A percentile compares a stretch with the other conserved stretches of the same genome.
phyloP scores from a whole-genome alignment of 371 early-diverging fungal species.

The Smittium culicis region DNA sequence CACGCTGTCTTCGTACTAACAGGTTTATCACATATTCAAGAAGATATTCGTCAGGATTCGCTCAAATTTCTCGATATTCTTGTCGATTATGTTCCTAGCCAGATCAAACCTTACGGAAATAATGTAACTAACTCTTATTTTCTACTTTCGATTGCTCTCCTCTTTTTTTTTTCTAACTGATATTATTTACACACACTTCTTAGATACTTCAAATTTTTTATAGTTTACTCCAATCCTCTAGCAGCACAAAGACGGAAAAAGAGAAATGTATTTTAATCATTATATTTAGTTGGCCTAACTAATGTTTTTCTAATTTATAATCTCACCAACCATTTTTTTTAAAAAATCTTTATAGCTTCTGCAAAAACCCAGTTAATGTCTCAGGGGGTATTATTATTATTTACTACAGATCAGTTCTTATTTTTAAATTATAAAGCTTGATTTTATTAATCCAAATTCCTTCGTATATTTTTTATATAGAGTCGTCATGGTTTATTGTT shows the following conservation, averaged over 20 bases:
- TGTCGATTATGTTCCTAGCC: slow-evolving; percentile 46
- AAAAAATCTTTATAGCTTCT: neutral
- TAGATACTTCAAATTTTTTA: slow-evolving; percentile 40
- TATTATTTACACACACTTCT: neutral
- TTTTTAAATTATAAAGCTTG: neutral
- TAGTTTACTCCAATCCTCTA: slow-evolving; percentile 29
- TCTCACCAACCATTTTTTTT: too few species aligned
- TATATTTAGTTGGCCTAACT: too few species aligned
- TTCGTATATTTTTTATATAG: neutral
- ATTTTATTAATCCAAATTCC: too few species aligned
- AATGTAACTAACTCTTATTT: slow-evolving; percentile 7
- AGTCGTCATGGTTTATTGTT: neutral
- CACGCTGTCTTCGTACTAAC: slow-evolving; percentile 66
- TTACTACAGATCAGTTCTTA: neutral
- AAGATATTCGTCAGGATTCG: slow-evolving; percentile 69
- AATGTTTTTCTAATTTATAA: too few species aligned
- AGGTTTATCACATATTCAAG: slow-evolving; percentile 80
- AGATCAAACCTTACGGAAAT: slow-evolving; percentile 15
- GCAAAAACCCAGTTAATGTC: slow-evolving; percentile 11
- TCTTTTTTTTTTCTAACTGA: neutral
- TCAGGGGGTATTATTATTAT: slow-evolving; percentile 5
- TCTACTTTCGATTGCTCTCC: neutral
- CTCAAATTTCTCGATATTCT: slow-evolving; percentile 60
- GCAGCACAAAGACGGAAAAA: neutral
- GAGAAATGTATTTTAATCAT: slow-evolving; percentile 9